A percentile compares a stretch with the other conserved stretches of the same genome.
phyloP scores from a whole-genome alignment of 2,329 filamentous ascomycete genomes.

The Pestalotiopsis sp. region DNA sequence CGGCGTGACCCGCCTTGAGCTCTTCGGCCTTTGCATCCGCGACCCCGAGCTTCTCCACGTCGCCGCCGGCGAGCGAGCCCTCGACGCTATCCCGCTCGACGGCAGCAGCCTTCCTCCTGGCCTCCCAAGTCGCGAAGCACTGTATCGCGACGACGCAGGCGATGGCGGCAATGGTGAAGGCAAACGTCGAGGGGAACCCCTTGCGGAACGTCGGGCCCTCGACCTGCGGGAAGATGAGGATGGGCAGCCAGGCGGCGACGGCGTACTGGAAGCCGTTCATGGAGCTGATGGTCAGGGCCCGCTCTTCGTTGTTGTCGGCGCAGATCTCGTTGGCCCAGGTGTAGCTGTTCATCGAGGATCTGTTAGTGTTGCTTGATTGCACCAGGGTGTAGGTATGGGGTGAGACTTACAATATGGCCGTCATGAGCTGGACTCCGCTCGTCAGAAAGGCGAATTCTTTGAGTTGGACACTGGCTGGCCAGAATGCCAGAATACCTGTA shows the following conservation, averaged over 20 bases:
- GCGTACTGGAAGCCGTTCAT: conserved; percentile 13
- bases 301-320: conserved; percentile 13
- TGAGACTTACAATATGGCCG: conserved; percentile 10
- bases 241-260: conserved; percentile 11
- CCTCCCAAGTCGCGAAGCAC: neutral
- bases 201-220: conserved; percentile 5
- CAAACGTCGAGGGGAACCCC: conserved; percentile 9
- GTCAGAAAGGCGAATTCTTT: conserved; percentile 7
- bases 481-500: conserved; percentile 8
- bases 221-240: conserved; percentile 10
- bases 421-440: conserved; percentile 8
- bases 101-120: neutral
- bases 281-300: conserved; percentile 3
- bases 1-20: neutral
- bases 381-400: neutral
- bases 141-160: neutral
- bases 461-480: conserved; percentile 5
- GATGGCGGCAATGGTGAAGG: conserved; percentile 8
- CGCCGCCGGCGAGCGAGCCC: neutral
- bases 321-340: conserved; percentile 13
- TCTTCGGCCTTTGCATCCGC: neutral
- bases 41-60: neutral
- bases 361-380: neutral
- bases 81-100: neutral
- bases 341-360: neutral